Base-by-base conservation (phyloP, 2,329 filamentous ascomycete species). In the Colletotrichum truncatum region DNA sequence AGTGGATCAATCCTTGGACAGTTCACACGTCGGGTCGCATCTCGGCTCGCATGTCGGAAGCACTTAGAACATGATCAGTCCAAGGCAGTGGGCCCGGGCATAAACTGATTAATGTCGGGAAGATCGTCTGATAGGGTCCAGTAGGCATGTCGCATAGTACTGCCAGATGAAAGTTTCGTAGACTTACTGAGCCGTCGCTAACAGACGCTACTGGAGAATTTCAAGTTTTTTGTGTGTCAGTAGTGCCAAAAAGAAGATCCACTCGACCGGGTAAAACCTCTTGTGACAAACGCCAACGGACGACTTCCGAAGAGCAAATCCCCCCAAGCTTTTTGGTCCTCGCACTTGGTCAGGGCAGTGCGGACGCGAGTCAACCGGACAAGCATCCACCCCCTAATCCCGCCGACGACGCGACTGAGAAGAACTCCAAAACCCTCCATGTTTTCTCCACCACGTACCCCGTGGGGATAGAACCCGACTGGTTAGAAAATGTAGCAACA, bases 41-140 rank as follows among this genome's bases (percentile, higher is more conserved):
- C 23, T 61, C 61, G 61, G 61, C 30, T 64, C 61, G 61, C 61
- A 60, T 64, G 30, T 64, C 55, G 61, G 61, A 53, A 60, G 30
- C 48, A 28, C 9, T 41, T 10, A 26, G 30, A 28, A 46, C 36
- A 58, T 58, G 32, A 10, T 51, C 48, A 45, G 39, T 16, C n/a
- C 39, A 55, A 30, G 10, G 9, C 23, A n/a, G 23, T 59, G 60
- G 60, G 30, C 30, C 36, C 36, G 38, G 16, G 30, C 46, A 53
- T 26, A 26, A 43, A 26, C 30, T 34, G 61, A 60, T 54, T 39
- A 46, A 48, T 26, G 39, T 60, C 39, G 30, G 36, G 28, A 59
- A 25, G 21, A 38, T 30, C 45, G 59, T 30, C 45, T 59, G 45
- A 36, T 21, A n/a, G 11, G 14, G 25, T 10, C 10, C 18, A 10